Evolutionary conservation across 1,139 yeast species (phyloP), one percentile per base, ranked within the genome.

Genomic region (Taphrina deformans): DNA sequence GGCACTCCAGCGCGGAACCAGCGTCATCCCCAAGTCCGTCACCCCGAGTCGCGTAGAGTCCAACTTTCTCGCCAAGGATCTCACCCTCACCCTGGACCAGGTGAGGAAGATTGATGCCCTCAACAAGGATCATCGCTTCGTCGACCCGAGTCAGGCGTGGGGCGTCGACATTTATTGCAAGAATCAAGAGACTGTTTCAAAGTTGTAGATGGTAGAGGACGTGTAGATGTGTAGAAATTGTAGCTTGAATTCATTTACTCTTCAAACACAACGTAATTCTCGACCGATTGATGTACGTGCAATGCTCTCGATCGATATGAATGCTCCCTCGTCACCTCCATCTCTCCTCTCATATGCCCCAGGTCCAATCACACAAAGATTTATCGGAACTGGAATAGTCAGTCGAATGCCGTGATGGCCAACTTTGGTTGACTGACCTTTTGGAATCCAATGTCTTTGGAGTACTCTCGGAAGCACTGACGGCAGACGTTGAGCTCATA

Each of bases 401-500:
- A 27, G 16, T 9, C 18, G 10, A 16, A 10, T 2, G 35, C 9
- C 23, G 7, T 5, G 9, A 3, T n/a, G 27, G 53, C 6, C 35
- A 10, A 26, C 9, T 10, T 10, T 14, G 14, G 14, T 1, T 24
- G 35, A 26, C 67, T 27, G 65, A 70, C 72, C 86, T 95, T 95
- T 93, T 85, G 82, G 96, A 95, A 95, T 80, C 99, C 99, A 79
- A 95, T 95, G 83, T 93, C 98, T 81, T 85, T 81, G 78, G 99
- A 99, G 85, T 87, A 92, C 85, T 95, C 99, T 87, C 99, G 92
- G 97, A 95, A 95, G 85, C 97, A 93, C 87, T 95, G 99, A 89
- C 99, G 96, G 85, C 98, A 93, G 87, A 95, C 87, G 91, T 90
- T 88, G 80, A 95, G 85, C 79, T 96, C 99, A 95, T 95, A 95